Conservation (phyloP, 345 rosid genomes). For the Pistacia vera region DNA sequence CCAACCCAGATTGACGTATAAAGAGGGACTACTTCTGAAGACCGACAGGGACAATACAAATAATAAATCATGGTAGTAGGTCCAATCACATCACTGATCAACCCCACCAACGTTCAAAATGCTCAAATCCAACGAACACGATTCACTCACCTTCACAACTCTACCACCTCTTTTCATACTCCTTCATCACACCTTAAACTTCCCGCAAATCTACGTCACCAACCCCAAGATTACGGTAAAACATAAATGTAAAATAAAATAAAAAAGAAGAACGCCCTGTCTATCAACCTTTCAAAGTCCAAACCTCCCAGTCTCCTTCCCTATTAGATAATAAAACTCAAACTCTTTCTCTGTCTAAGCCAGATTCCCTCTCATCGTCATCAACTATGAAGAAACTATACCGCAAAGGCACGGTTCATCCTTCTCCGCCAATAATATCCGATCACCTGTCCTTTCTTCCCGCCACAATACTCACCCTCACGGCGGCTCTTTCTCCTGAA, state of each 20-base stretch:
- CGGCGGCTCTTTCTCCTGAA: slow-evolving; percentile 59
- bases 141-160: background rate
- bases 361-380: background rate
- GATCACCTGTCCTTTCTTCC: slow-evolving; percentile 70
- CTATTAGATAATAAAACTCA: background rate
- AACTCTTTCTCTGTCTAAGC: background rate
- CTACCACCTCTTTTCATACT: background rate
- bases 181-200: background rate
- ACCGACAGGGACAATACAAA: background rate
- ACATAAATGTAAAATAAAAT: no score
- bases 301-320: slow-evolving; percentile 14
- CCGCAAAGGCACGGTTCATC: slow-evolving; percentile 74
- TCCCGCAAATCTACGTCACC: slow-evolving; percentile 11
- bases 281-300: slow-evolving; percentile 19
- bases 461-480: slow-evolving; percentile 64
- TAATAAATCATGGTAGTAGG: background rate
- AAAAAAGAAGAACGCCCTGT: slow-evolving; percentile 1
- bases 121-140: background rate
- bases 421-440: slow-evolving; percentile 50
- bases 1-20: slow-evolving; percentile 13
- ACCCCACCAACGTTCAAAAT: background rate
- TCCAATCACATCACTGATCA: slow-evolving; percentile 13
- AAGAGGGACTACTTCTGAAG: background rate
- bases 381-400: slow-evolving; percentile 72
- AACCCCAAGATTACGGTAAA: background rate